Evolutionary conservation across 2,329 filamentous ascomycete species (phyloP).

Genomic region (Hypocreales sp.): DNA sequence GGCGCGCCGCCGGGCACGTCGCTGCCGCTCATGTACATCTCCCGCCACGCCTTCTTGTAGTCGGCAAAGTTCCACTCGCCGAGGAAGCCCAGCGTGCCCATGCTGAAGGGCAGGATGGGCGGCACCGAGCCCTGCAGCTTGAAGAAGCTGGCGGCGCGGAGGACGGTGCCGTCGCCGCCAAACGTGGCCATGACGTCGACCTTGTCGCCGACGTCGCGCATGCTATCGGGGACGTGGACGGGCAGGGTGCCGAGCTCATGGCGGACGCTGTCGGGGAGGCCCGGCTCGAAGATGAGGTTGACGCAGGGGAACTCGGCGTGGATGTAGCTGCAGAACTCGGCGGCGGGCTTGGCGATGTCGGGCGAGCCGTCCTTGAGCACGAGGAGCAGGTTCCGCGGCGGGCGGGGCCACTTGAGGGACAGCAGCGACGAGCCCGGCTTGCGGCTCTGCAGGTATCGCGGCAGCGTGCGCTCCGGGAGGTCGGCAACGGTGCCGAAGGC

Average conservation of each 20-base stretch:
- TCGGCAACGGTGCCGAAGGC: constrained; percentile 29
- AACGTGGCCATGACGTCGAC: constrained; percentile 82
- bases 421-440: constrained; percentile 37
- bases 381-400: constrained; percentile 40
- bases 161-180: constrained; percentile 53
- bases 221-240: constrained; percentile 43
- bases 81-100: constrained; percentile 89
- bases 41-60: constrained; percentile 80
- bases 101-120: constrained; percentile 86
- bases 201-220: constrained; percentile 52
- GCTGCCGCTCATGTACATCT: constrained; percentile 68
- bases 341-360: constrained; percentile 33
- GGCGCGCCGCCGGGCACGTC: no score
- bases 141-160: constrained; percentile 36
- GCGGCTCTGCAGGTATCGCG: constrained; percentile 20
- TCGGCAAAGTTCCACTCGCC: constrained; percentile 94
- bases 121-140: constrained; percentile 69
- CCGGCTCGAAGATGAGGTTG: constrained; percentile 69
- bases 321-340: constrained; percentile 54
- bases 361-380: constrained; percentile 43
- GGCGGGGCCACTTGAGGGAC: constrained; percentile 36
- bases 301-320: constrained; percentile 64
- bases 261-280: constrained; percentile 59
- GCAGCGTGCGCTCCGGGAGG: constrained; percentile 17
- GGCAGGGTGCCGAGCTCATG: constrained; percentile 56